A percentile compares a stretch with the other conserved stretches of the same genome.
phyloP scores from a whole-genome alignment of 306 rosid genomes.

The Arachis stenosperma region DNA sequence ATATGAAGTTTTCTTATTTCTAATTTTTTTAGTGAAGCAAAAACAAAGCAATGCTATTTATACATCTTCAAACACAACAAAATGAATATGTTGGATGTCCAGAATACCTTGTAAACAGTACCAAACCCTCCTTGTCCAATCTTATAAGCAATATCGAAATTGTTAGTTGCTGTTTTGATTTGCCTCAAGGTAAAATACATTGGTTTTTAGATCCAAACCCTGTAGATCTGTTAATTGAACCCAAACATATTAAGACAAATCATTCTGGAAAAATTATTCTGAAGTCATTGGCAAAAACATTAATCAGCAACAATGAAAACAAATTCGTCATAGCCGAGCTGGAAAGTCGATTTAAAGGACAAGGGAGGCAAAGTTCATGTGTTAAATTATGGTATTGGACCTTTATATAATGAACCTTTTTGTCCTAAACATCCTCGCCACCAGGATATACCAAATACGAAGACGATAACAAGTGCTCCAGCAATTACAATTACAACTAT shows the following conservation, averaged over 20 bases:
- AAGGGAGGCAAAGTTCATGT: too few species aligned
- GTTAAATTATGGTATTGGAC: slow-evolving; percentile 1
- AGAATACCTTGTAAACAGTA: slow-evolving; percentile 67
- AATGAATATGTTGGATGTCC: neutral
- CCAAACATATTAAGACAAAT: neutral
- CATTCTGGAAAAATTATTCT: too few species aligned
- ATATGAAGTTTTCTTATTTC: neutral
- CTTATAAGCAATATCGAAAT: slow-evolving; percentile 58
- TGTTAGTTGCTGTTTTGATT: slow-evolving; percentile 62
- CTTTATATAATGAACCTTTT: slow-evolving; percentile 40
- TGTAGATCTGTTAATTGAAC: slow-evolving; percentile 48
- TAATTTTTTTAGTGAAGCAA: neutral
- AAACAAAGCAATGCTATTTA: neutral
- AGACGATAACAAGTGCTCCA: slow-evolving; percentile 36
- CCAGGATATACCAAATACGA: slow-evolving; percentile 37
- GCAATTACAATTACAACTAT: slow-evolving; percentile 42
- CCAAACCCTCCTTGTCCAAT: slow-evolving; percentile 88
- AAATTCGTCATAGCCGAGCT: too few species aligned
- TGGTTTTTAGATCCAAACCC: slow-evolving; percentile 57
- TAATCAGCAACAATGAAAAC: too few species aligned
- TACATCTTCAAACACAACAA: neutral
- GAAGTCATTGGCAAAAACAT: too few species aligned
- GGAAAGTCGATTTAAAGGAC: too few species aligned
- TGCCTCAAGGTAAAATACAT: slow-evolving; percentile 58
- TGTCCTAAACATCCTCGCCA: slow-evolving; percentile 40